phyloP scores from a whole-genome alignment of 768 basidiomycete genomes.

The Xerocomus spinulosus region DNA sequence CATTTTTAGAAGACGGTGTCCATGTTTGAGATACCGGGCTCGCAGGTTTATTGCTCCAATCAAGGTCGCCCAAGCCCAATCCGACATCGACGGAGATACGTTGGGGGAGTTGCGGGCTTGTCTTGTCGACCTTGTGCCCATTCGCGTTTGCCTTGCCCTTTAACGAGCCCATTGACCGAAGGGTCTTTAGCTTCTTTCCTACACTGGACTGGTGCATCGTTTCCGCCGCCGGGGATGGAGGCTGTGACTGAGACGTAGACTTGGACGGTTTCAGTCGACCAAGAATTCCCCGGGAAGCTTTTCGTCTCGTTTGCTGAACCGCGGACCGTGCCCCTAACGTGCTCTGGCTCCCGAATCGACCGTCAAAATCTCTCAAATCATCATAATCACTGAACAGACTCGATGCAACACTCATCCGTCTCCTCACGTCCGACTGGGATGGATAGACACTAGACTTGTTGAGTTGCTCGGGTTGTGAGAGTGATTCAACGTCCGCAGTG shows the following conservation, averaged over 20 bases:
- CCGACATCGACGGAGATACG: slow-evolving; percentile 52
- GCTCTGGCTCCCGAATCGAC: slow-evolving; percentile 77
- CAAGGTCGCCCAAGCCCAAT: slow-evolving; percentile 51
- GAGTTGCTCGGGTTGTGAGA: slow-evolving; percentile 20
- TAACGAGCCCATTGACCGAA: slow-evolving; percentile 79
- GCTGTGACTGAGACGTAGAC: slow-evolving; percentile 40
- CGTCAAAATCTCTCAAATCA: slow-evolving; percentile 82
- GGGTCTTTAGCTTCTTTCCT: slow-evolving; percentile 60
- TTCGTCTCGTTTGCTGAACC: slow-evolving; percentile 43
- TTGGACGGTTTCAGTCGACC: slow-evolving; percentile 50
- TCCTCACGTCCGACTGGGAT: slow-evolving; percentile 35
- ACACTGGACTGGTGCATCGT: slow-evolving; percentile 27
- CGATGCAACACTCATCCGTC: slow-evolving; percentile 69
- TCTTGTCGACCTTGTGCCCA: slow-evolving; percentile 30
- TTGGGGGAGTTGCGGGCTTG: slow-evolving; percentile 52
- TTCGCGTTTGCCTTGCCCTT: slow-evolving; percentile 43
- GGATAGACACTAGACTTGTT: slow-evolving; percentile 25
- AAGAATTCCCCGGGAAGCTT: slow-evolving; percentile 65
- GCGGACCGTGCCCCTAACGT: slow-evolving; percentile 52
- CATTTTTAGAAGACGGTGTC: slow-evolving; percentile 17
- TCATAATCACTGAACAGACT: slow-evolving; percentile 83
- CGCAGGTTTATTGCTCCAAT: slow-evolving; percentile 40
- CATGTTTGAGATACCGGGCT: slow-evolving; percentile 10
- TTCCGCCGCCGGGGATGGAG: slow-evolving; percentile 42
- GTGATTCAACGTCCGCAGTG: slow-evolving; percentile 13